Evolutionary conservation across 1,284 basidiomycete genomes (phyloP).

Genomic region (Veloboletus limbatus): DNA sequence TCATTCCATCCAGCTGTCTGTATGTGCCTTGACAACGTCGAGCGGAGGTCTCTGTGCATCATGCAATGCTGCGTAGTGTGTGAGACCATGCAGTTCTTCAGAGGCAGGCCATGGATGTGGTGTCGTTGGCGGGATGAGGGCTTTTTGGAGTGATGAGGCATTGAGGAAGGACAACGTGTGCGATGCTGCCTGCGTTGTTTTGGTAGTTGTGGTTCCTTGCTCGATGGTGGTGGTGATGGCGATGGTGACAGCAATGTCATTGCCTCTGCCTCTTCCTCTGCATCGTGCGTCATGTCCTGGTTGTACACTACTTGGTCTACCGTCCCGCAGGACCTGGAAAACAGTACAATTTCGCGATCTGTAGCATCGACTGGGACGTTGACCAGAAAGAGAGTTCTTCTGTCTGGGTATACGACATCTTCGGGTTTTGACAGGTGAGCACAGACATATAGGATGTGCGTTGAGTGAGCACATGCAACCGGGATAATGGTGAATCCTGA

Average conservation of each 20-base stretch:
- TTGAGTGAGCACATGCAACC: conserved; percentile 50
- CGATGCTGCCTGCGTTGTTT: conserved; percentile 59
- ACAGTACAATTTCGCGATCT: conserved; percentile 66
- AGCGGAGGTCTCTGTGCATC: conserved; percentile 68
- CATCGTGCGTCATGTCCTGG: conserved; percentile 30
- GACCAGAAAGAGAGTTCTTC: conserved; percentile 80
- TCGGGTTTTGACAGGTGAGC: conserved; percentile 50
- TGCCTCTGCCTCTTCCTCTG: conserved; percentile 25
- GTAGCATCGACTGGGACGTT: conserved; percentile 86
- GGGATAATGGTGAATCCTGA: conserved; percentile 61
- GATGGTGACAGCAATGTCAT: conserved; percentile 12
- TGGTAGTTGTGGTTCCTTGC: conserved; percentile 35
- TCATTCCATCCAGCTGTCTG: conserved; percentile 70
- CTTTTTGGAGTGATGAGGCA: conserved; percentile 62
- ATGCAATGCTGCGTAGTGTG: conserved; percentile 67
- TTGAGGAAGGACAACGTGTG: conserved; percentile 82
- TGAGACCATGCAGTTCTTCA: conserved; percentile 58
- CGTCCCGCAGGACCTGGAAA: conserved; percentile 75
- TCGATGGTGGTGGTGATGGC: conserved; percentile 1
- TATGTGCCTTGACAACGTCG: conserved; percentile 67
- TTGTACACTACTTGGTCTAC: conserved; percentile 70
- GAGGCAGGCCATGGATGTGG: conserved; percentile 59
- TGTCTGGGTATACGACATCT: conserved; percentile 48
- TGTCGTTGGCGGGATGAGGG: conserved; percentile 49
- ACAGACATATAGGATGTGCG: conserved; percentile 64